Conservation (phyloP, 2,329 filamentous ascomycete species). For the Botryotinia narcissicola region DNA sequence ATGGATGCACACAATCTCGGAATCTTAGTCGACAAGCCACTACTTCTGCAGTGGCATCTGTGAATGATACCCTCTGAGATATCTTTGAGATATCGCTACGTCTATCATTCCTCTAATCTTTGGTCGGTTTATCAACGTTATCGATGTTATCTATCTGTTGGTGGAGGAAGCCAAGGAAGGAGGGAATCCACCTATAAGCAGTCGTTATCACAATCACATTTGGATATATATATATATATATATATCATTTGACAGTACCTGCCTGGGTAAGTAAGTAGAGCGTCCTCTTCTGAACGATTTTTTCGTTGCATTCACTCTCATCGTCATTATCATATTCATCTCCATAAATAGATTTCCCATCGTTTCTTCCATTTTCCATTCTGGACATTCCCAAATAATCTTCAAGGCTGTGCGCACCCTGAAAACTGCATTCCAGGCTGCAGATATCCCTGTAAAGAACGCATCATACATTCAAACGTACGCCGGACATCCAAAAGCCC, state of each 20-base stretch:
- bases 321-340: not conserved
- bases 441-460: slow-evolving; percentile 17
- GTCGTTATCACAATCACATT: slow-evolving; percentile 1
- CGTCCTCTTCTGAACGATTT: not conserved
- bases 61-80: not conserved
- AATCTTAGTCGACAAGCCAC: not conserved
- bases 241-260: not conserved
- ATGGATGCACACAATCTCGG: not conserved
- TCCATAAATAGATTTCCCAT: not conserved
- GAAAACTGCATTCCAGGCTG: slow-evolving; percentile 14
- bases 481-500: not conserved
- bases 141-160: slow-evolving; percentile 1
- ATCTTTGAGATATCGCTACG: not conserved
- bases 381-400: not conserved
- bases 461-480: slow-evolving; percentile 12
- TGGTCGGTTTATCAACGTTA: not conserved
- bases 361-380: not conserved
- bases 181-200: not conserved
- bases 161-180: not conserved
- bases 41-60: not conserved
- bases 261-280: not conserved
- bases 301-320: not conserved
- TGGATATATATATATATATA: not conserved
- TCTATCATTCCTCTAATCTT: not conserved
- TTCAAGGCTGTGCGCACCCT: not conserved